These are phyloP conservation scores for Ustilago bromivora DNA, from an alignment of 1,284 basidiomycete genomes.

Conservation along the genomic window DNA sequence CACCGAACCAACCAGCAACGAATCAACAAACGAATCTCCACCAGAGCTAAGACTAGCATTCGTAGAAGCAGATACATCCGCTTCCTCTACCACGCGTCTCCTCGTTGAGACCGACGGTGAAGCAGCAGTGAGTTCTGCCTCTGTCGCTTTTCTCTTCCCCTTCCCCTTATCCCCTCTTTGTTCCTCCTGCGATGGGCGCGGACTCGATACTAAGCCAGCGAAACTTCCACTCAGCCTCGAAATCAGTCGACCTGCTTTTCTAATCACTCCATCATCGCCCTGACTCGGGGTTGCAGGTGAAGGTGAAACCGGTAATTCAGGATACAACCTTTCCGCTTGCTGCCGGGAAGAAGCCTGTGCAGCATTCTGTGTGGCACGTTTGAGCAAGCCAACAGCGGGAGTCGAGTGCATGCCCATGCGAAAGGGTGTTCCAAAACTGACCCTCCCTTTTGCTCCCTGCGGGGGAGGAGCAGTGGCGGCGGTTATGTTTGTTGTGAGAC, in stretches of 20 bases:
- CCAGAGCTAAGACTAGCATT: not conserved
- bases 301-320: not conserved
- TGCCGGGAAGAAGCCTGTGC: slow-evolving; percentile 4
- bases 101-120: not conserved
- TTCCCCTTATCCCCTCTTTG: slow-evolving; percentile 26
- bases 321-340: not conserved
- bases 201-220: slow-evolving; percentile 20
- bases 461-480: not conserved
- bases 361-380: slow-evolving; percentile 20
- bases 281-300: not conserved
- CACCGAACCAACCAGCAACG: not conserved
- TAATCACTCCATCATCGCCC: slow-evolving; percentile 16
- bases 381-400: slow-evolving; percentile 28
- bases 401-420: slow-evolving; percentile 48
- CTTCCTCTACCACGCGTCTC: slow-evolving; percentile 15
- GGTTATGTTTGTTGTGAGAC: slow-evolving; percentile 22
- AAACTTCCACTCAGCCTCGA: slow-evolving; percentile 45
- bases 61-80: not conserved
- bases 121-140: slow-evolving; percentile 10
- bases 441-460: slow-evolving; percentile 14
- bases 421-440: slow-evolving; percentile 49
- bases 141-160: slow-evolving; percentile 29
- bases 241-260: slow-evolving; percentile 25
- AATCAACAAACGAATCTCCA: slow-evolving; percentile 13
- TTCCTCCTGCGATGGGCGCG: not conserved